These are phyloP conservation scores for Multifurca ochricompacta DNA, from an alignment of 768 basidiomycete genomes.

Conservation along the genomic window DNA sequence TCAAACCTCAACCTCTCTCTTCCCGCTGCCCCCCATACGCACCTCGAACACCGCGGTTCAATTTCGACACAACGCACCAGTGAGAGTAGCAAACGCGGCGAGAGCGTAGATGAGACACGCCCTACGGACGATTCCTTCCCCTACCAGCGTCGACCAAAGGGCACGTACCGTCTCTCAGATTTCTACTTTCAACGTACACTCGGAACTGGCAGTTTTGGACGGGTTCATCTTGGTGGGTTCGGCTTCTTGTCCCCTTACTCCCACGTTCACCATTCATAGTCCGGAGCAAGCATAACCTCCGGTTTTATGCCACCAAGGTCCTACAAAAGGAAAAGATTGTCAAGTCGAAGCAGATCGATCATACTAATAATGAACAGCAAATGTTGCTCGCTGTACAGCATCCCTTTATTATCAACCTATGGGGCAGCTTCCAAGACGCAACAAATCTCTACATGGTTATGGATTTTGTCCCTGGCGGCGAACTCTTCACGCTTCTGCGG, in stretches of 20 bases:
- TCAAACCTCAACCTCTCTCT: slow-evolving; percentile 11
- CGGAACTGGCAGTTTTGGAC: slow-evolving; percentile 95
- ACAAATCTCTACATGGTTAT: slow-evolving; percentile 97
- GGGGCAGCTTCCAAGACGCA: slow-evolving; percentile 91
- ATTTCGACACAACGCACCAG: slow-evolving; percentile 66
- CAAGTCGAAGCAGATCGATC: slow-evolving; percentile 90
- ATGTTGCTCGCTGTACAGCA: slow-evolving; percentile 84
- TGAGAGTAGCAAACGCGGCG: slow-evolving; percentile 36
- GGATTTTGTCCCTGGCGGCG: slow-evolving; percentile 94
- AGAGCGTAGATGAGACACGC: slow-evolving; percentile 27
- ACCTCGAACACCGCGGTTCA: slow-evolving; percentile 48
- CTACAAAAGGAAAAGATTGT: slow-evolving; percentile 90
- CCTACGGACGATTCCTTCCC: slow-evolving; percentile 21
- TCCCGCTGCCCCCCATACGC: slow-evolving; percentile 14
- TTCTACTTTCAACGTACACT: slow-evolving; percentile 77
- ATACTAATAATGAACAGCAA: slow-evolving; percentile 90
- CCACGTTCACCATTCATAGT: slow-evolving; percentile 36
- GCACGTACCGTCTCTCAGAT: slow-evolving; percentile 63
- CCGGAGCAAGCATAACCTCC: slow-evolving; percentile 87
- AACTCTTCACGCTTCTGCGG: slow-evolving; percentile 88
- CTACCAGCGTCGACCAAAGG: slow-evolving; percentile 44
- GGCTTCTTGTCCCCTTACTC: not conserved
- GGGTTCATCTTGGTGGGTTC: slow-evolving; percentile 77
- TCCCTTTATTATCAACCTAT: slow-evolving; percentile 92
- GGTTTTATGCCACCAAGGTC: slow-evolving; percentile 95